Evolutionary conservation across 192 early-diverging fungal genomes (phyloP), one percentile per base, ranked within the genome.

Genomic region (Coemansia sp.): DNA sequence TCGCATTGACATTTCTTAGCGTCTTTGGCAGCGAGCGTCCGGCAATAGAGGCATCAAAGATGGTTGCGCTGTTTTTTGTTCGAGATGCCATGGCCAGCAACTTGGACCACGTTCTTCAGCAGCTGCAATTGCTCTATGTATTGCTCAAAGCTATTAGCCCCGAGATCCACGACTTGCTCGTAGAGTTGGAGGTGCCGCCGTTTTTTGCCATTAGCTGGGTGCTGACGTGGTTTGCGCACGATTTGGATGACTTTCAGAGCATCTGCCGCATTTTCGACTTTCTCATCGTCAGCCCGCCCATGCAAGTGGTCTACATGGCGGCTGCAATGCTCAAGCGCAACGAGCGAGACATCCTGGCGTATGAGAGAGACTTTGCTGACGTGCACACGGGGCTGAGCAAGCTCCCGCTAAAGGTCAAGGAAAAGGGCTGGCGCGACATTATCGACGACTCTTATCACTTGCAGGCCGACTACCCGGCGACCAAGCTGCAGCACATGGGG

Each of bases 211-310:
- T 92, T 43, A 88, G 87, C 60, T 91, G 89, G 89, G 75, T 90
- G 59, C 63, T 91, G 45, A 91, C 91, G n/a, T 92, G 91, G 91
- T 89, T 86, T 62, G 86, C 84, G 25, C 91, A 92, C 62, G 85
- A 91, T 59, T 20, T 92, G n/a, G 70, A 74, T 27, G 71, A 79
- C 38, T 79, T 84, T 38, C 49, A 68, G 31, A 71, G 68, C 15
- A 74, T 87, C 10, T 71, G 82, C 49, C 85, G 89, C 27, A 74
- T 92, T 24, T 88, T 87, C 62, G 89, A 92, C 64, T 73, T 89
- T 24, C 82, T 90, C 5, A 66, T 92, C 1, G 82, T 87, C 17
- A 85, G 84, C 57, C 75, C 77, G 31, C 86, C 89, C 1, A 67
- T 88, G 58, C 88, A 90, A 79, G 84, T 85, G 1, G 64, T 90